Evolutionary conservation across 1,284 basidiomycete genomes (phyloP).

Genomic region (Irpex rosettiformis): DNA sequence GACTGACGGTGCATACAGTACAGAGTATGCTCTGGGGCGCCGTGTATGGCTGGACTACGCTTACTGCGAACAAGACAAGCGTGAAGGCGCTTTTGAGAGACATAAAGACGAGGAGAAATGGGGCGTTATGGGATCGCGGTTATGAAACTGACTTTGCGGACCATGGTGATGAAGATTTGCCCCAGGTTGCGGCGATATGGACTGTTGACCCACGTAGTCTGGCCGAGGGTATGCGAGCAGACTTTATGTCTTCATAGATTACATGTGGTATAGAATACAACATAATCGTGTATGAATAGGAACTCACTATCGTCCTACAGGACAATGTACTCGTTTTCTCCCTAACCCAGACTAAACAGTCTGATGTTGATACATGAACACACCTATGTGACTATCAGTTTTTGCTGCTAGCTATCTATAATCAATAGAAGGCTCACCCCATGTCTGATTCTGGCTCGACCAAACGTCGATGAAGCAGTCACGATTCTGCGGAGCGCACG

Average conservation of each 20-base stretch:
- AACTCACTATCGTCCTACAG: not conserved
- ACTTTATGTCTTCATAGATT: constrained; percentile 15
- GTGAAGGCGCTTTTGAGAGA: constrained; percentile 70
- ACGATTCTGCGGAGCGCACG: constrained; percentile 15
- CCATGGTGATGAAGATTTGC: constrained; percentile 1
- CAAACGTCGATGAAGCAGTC: constrained; percentile 23
- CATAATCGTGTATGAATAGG: not conserved
- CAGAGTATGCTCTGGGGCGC: constrained; percentile 70
- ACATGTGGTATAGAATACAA: not conserved
- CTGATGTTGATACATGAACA: constrained; percentile 25
- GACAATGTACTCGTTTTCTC: not conserved
- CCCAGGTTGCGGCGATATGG: constrained; percentile 57
- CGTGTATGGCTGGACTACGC: constrained; percentile 70
- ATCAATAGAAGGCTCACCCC: constrained; percentile 16
- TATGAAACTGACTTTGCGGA: constrained; percentile 12
- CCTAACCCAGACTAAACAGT: constrained; percentile 12
- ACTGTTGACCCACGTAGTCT: constrained; percentile 72
- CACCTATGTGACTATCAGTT: constrained; percentile 12
- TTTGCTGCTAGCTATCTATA: not conserved
- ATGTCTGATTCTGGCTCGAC: constrained; percentile 24
- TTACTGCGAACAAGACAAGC: constrained; percentile 77
- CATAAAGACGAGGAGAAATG: constrained; percentile 36
- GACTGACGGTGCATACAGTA: constrained; percentile 66
- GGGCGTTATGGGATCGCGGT: constrained; percentile 22
- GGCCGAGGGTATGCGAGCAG: constrained; percentile 64